Base-by-base conservation (phyloP, 768 basidiomycete species). In the Mycena polygramma region DNA sequence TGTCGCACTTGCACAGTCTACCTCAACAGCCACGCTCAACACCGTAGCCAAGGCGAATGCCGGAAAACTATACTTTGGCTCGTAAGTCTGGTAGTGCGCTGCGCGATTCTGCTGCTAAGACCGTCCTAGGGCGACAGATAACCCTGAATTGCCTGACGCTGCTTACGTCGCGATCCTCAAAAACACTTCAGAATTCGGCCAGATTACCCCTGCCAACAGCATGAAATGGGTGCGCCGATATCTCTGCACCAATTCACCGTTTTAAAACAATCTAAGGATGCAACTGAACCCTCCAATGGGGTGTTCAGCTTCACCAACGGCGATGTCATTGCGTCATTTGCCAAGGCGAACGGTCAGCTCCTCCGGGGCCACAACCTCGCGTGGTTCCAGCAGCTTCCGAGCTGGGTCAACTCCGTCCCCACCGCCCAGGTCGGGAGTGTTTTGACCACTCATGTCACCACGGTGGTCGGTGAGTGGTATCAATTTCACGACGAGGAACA, bases 361-460 rank as follows among this genome's bases (percentile, higher is more conserved):
- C 71, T 89, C 51, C 79, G 88, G 75, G 83, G 86, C 14, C 83
- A 86, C 68, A 86, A 82, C 69, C 84, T 81, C 41, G 85, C 87
- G 37, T 87, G 86, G 86, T 78, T 88, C 75, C 85, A 80, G 63
- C 88, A 90, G 75, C 82, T 89, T 7, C 85, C 87, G 11, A 78
- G 75, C 77, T 88, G 87, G 87, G 86, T 89, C 3, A 87, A 85
- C 75, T 81, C 82, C 64, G 83, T 82, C 20, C 79, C 78, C 0
- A 82, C 82, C 7, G 30, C 30, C 30, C 30, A 30, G 30, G 77
- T 88, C 36, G 79, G 80, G 14, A 81, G 79, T 45, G 85, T 88
- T 63, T 78, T 90, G 49, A 74, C 83, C 66, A 85, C 79, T 36
- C 89, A 90, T 73, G 84, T 85, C 67, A 75, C 79, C 39, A 87